Evolutionary conservation across 2,329 filamentous ascomycete species (phyloP).

Genomic region (Cladophialophora carrionii): DNA sequence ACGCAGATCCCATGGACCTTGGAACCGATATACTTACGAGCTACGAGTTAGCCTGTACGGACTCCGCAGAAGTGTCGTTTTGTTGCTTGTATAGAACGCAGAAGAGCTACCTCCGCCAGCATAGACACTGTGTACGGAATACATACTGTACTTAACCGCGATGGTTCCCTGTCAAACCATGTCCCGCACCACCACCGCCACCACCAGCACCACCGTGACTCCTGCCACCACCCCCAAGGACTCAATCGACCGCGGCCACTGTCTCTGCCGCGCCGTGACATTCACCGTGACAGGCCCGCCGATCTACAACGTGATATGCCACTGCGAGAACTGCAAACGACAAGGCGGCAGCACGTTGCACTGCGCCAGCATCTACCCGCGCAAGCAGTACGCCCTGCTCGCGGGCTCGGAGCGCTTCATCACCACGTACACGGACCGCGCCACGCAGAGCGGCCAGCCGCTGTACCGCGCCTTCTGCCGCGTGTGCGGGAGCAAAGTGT

Average conservation of each 20-base stretch:
- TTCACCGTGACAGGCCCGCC: constrained; percentile 30
- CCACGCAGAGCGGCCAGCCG: constrained; percentile 27
- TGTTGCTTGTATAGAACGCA: not conserved
- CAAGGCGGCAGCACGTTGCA: constrained; percentile 31
- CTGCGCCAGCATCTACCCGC: constrained; percentile 26
- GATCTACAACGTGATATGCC: constrained; percentile 33
- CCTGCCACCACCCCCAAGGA: not conserved
- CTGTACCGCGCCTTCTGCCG: constrained; percentile 29
- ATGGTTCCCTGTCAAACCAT: not conserved
- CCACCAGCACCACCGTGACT: not conserved
- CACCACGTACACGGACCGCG: constrained; percentile 27
- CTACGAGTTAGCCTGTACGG: not conserved
- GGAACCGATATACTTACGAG: no score
- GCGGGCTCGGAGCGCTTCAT: constrained; percentile 13
- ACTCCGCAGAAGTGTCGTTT: no score
- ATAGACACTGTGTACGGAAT: not conserved
- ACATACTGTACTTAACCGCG: no score
- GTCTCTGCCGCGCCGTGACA: constrained; percentile 29
- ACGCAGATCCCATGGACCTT: no score
- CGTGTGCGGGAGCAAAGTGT: constrained; percentile 30
- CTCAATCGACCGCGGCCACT: constrained; percentile 24
- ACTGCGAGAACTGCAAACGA: constrained; percentile 33
- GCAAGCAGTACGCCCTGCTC: constrained; percentile 30
- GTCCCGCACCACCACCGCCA: not conserved
- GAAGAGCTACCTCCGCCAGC: not conserved